Percentiles rank a stretch among this genome's conserved stretches.
These are phyloP conservation scores for Trapa bicornis DNA, from an alignment of 345 rosid species.

Conservation along the genomic window DNA sequence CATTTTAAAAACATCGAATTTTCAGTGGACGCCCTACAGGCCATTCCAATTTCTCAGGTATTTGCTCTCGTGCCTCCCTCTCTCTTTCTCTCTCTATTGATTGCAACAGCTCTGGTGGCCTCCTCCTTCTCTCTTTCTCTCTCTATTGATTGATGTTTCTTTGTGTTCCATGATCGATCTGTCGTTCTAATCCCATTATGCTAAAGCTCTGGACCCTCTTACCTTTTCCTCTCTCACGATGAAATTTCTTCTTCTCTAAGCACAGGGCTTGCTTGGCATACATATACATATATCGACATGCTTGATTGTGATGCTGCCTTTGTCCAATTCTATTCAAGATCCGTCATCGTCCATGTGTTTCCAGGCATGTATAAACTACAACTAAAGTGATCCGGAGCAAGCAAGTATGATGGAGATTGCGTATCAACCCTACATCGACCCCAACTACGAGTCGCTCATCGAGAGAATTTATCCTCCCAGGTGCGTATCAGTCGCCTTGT, in stretches of 20 bases:
- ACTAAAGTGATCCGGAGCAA: neutral
- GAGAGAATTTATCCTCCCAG: slow-evolving; percentile 86
- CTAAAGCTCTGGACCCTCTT: neutral
- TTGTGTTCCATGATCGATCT: neutral
- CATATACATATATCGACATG: neutral
- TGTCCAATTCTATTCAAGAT: neutral
- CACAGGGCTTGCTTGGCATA: neutral
- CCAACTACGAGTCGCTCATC: slow-evolving; percentile 58
- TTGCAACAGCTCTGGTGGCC: neutral
- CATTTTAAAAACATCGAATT: neutral
- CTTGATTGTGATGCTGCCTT: neutral
- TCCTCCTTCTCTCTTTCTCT: neutral
- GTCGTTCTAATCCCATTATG: neutral
- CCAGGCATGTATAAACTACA: neutral
- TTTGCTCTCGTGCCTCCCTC: neutral
- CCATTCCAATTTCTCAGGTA: neutral
- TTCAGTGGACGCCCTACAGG: neutral
- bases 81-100: neutral
- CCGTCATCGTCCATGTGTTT: neutral
- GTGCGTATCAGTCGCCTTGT: slow-evolving; percentile 12
- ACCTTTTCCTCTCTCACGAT: too few species aligned
- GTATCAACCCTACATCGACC: slow-evolving; percentile 68
- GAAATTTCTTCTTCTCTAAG: neutral
- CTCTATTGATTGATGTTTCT: neutral
- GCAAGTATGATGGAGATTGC: slow-evolving; percentile 38